phyloP scores from a whole-genome alignment of 2,329 filamentous ascomycete genomes.

The Parafenestella ontariensis region DNA sequence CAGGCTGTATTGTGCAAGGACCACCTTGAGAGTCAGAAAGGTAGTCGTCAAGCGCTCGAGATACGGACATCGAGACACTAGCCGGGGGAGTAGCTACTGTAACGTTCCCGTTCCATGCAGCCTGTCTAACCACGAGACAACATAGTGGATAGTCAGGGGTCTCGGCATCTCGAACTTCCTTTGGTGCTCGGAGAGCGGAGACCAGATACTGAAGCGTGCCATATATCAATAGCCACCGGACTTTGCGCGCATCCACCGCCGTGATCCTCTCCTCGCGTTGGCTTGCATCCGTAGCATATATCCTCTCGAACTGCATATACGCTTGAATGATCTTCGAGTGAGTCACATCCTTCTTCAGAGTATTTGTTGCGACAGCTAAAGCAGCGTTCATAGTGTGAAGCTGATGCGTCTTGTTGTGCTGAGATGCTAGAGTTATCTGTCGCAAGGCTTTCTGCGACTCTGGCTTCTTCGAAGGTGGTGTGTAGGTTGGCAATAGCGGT shows the following conservation, averaged over 20 bases:
- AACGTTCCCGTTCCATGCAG: constrained; percentile 45
- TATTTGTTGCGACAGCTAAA: constrained; percentile 59
- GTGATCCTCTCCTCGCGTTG: constrained; percentile 64
- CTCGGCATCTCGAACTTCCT: constrained; percentile 65
- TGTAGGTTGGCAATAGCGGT: constrained; percentile 66
- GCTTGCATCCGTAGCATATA: constrained; percentile 59
- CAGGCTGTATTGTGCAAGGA: constrained; percentile 49
- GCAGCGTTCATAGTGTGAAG: constrained; percentile 62
- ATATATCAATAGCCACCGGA: constrained; percentile 81
- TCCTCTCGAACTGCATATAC: constrained; percentile 74
- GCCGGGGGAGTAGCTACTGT: constrained; percentile 20
- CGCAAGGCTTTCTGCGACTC: constrained; percentile 44
- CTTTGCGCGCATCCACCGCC: constrained; percentile 73
- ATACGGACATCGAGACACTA: constrained; percentile 12
- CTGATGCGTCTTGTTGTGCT: constrained; percentile 55
- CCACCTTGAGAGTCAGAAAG: constrained; percentile 14
- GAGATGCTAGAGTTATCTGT: constrained; percentile 45
- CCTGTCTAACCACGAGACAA: constrained; percentile 52
- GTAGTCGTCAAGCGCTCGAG: constrained; percentile 24
- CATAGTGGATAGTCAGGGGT: constrained; percentile 67
- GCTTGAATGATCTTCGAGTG: constrained; percentile 66
- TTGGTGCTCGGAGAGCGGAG: constrained; percentile 66
- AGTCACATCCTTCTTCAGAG: constrained; percentile 41
- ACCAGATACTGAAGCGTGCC: constrained; percentile 74
- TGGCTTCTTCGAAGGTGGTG: constrained; percentile 38